phyloP scores from a whole-genome alignment of 2,329 filamentous ascomycete species.

The Ceratocystis variospora region DNA sequence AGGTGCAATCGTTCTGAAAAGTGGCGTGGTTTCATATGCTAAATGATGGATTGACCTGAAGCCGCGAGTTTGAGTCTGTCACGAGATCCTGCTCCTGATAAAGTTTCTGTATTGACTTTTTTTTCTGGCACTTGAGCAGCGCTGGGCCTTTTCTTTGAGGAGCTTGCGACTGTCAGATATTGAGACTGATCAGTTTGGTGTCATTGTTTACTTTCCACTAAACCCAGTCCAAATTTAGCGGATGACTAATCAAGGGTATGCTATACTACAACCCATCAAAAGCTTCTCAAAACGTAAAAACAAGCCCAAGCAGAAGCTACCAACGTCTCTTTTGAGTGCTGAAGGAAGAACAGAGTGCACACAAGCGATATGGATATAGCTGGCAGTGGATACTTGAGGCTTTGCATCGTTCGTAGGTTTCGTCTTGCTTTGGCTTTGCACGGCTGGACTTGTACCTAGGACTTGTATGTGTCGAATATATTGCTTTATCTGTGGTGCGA shows the following conservation, averaged over 20 bases:
- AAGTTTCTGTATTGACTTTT: neutral
- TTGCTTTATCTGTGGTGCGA: neutral
- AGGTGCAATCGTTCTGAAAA: neutral
- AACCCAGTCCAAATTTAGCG: neutral
- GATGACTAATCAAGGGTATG: neutral
- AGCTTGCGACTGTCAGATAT: neutral
- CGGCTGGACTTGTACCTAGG: neutral
- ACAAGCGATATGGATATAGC: no score
- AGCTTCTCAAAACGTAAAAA: neutral
- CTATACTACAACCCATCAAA: neutral
- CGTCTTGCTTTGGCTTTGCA: neutral
- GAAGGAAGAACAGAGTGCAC: no score
- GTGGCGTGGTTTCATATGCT: neutral
- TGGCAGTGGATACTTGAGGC: no score
- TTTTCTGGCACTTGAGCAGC: neutral
- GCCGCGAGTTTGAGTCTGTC: neutral
- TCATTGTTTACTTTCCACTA: neutral
- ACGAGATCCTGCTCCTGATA: neutral
- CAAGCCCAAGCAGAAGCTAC: neutral
- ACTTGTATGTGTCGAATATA: neutral
- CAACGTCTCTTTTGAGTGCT: no score
- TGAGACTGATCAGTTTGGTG: neutral
- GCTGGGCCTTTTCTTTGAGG: neutral
- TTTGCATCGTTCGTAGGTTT: neutral
- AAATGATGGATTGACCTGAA: neutral